A percentile compares a stretch with the other conserved stretches of the same genome.
These are phyloP conservation scores for Fraxinus paxiana DNA, from an alignment of 305 asterid genomes.

Conservation along the genomic window DNA sequence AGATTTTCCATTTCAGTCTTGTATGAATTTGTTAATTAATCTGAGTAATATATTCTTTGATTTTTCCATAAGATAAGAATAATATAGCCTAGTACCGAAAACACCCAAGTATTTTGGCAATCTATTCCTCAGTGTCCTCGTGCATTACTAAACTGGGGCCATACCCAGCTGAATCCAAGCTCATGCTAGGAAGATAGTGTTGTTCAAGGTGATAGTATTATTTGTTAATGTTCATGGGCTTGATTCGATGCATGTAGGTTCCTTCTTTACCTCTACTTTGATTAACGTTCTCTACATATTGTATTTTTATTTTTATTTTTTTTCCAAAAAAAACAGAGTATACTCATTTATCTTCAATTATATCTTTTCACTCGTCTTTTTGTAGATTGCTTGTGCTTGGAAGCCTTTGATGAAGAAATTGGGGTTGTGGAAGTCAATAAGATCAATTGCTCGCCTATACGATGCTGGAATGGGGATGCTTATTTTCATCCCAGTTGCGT, in stretches of 20 bases:
- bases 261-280: neutral
- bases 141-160: neutral
- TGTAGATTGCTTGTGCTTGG: slow-evolving; percentile 85
- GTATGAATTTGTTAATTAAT: neutral
- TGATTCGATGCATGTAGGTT: neutral
- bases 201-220: neutral
- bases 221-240: neutral
- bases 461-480: slow-evolving; percentile 91
- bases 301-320: neutral
- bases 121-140: neutral
- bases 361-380: neutral
- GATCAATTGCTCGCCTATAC: slow-evolving; percentile 78
- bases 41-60: neutral
- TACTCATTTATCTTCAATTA: neutral
- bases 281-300: neutral
- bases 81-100: neutral
- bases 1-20: neutral
- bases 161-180: neutral
- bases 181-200: neutral
- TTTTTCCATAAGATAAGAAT: neutral
- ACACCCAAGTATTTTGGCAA: neutral
- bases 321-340: neutral
- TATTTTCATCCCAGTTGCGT: slow-evolving; percentile 78
- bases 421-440: slow-evolving; percentile 87
- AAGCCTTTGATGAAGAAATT: slow-evolving; percentile 82